Percentiles rank a stretch among this genome's conserved stretches.
Conservation (phyloP, 371 early-diverging fungal species). For the Mucor sp. region DNA sequence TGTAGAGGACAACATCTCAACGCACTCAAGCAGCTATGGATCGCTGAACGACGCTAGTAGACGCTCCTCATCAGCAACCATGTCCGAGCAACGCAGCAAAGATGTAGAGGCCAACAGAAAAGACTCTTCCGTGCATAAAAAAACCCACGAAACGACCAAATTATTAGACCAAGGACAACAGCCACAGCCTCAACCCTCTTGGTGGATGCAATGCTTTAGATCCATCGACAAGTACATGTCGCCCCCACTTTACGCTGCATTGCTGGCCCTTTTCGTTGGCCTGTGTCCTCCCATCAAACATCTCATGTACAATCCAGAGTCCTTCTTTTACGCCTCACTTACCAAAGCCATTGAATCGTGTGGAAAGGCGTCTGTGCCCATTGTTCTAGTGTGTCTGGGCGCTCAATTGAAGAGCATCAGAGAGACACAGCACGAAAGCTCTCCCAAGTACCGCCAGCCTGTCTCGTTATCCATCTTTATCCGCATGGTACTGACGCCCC, state of each 20-base stretch:
- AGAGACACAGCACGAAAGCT: conserved; percentile 1
- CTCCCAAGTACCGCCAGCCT: conserved; percentile 27
- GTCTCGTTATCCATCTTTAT: conserved; percentile 37
- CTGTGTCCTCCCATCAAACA: conserved; percentile 51
- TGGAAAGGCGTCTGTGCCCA: conserved; percentile 69
- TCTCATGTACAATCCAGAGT: conserved; percentile 52
- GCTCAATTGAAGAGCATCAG: conserved; percentile 52
- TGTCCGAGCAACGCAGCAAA: background rate
- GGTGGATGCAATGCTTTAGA: background rate
- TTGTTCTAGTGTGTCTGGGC: conserved; percentile 70
- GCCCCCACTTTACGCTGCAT: conserved; percentile 67
- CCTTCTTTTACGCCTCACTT: conserved; percentile 56
- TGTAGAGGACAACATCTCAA: background rate
- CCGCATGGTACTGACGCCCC: conserved; percentile 51
- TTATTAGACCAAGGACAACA: background rate
- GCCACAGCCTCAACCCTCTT: background rate
- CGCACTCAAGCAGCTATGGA: background rate
- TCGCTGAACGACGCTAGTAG: background rate
- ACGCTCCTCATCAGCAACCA: conserved; percentile 1
- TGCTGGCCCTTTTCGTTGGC: conserved; percentile 61
- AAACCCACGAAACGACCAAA: background rate
- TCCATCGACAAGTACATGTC: conserved; percentile 47
- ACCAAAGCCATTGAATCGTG: conserved; percentile 68
- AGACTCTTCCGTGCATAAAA: background rate
- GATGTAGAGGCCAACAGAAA: background rate